Evolutionary conservation across 2,329 filamentous ascomycete genomes (phyloP).

Genomic region (Penicillium sp.): DNA sequence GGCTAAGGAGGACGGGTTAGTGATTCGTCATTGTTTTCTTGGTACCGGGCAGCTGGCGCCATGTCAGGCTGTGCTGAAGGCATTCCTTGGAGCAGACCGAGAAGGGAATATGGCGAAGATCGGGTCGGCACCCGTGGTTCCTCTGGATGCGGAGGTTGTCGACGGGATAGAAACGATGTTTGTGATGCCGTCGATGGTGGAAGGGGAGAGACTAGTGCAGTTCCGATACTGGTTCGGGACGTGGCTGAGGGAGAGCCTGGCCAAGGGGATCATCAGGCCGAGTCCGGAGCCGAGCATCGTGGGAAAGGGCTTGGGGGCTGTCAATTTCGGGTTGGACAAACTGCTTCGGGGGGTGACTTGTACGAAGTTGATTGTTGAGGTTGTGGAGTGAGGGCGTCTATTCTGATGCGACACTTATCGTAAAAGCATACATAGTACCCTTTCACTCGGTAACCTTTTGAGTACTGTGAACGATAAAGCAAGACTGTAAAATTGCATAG

Average conservation of each 20-base stretch:
- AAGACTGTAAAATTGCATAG: background rate
- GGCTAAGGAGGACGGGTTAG: constrained; percentile 36
- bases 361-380: constrained; percentile 42
- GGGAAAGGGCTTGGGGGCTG: constrained; percentile 35
- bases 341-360: constrained; percentile 42
- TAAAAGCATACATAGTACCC: too few species aligned
- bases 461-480: background rate
- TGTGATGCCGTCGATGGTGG: constrained; percentile 34
- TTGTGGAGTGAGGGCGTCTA: constrained; percentile 28
- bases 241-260: constrained; percentile 35
- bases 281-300: constrained; percentile 40
- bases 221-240: constrained; percentile 43
- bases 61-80: constrained; percentile 40
- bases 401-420: too few species aligned
- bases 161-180: constrained; percentile 40
- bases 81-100: constrained; percentile 22
- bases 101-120: constrained; percentile 26
- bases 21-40: constrained; percentile 43
- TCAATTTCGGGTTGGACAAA: constrained; percentile 40
- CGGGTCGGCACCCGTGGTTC: constrained; percentile 38
- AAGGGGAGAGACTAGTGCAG: constrained; percentile 35
- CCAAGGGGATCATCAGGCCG: constrained; percentile 32
- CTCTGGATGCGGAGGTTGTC: constrained; percentile 26
- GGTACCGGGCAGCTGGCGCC: constrained; percentile 34
- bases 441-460: too few species aligned